Base-by-base conservation (phyloP, 805 yeast species). In the Suhomyces pyralidae region DNA sequence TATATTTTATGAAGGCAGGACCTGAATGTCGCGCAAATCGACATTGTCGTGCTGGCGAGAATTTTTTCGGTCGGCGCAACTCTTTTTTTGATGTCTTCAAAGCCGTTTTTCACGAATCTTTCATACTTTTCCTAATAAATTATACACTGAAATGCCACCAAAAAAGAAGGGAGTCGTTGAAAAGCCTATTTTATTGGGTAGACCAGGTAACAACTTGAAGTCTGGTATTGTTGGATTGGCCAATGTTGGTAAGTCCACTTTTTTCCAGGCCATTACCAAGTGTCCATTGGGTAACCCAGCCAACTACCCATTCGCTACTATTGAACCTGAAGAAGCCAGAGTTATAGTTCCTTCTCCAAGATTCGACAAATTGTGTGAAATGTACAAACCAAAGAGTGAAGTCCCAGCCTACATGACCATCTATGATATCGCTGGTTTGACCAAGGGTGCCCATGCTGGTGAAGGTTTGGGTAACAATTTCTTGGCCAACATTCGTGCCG, bases 381-480 rank as follows among this genome's bases (percentile, higher is more conserved):
- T 87, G 64, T 94, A 90, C 80, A 80, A 82, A 54, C 93, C 97
- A 55, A 88, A 90, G 64, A 81, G 88, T 62, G 84, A 84, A 68
- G 91, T 93, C 55, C 97, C 97, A 55, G 97, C 98, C 15, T 86
- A 81, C 68, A 84, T 93, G 72, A 93, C 97, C 53, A 84, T 94
- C 54, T 91, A 89, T 67, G 99, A 94, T 77, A 94, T 94, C 74
- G 99, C 99, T 55, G 99, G 99, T 72, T 81, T 94, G 69, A 93
- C 98, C 59, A 90, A 90, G 76, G 97, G 97, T 76, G 97, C 98
- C 38, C 84, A 90, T 55, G 86, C 88, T 51, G 98, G 98, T 72
- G 97, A 91, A 76, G 99, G 99, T 70, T 83, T 94, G 60, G 99
- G 99, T 68, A 94, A 94, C 73, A 96, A 96, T 58, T 94, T 94